Base-by-base conservation (phyloP, 2,329 filamentous ascomycete species). In the Claviceps quebecensis region DNA sequence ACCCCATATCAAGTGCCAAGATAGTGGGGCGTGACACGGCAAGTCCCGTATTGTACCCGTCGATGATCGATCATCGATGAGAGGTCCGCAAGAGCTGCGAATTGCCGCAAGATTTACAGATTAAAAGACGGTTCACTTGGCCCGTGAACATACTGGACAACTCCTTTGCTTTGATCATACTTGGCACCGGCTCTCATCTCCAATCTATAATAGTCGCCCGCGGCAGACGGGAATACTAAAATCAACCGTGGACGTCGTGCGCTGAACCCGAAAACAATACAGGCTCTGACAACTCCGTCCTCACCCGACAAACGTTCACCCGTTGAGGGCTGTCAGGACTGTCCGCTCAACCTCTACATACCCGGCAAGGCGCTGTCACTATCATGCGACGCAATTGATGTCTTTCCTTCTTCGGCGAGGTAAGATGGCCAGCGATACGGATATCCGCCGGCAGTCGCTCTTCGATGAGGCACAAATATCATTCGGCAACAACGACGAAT, bases 401-500 rank as follows among this genome's bases (percentile, higher is more conserved):
- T 76, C 77, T 61, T 78, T 81, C 59, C 69, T 80, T 67, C 77
- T 77, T 68, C 77, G 77, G 65, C 76, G 76, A 64, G 77, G 75
- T 69, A 76, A 74, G 60, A 69, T 73, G 71, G 75, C 72, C 67
- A 78, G 74, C 71, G 77, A 81, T 63, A 72, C 70, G 55, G 76
- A 80, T 57, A 77, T 77, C 69, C 74, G 75, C 63, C 74, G 74
- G 50, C 75, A 76, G 59, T 72, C 72, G 50, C 61, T 69, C 54
- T 59, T 65, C 55, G 61, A 62, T 52, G 54, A 59, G 47, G 58
- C 63, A 49, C 62, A 63, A 41, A 60, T 59, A 55, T 55, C 60
- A 48, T 57, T 58, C 51, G 57, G 58, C 53, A 59, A 67, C 60
- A 29, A 40, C 39, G 29, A 43, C 37, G 26, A 26, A 38, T 11